Evolutionary conservation across 768 basidiomycete species (phyloP).

Genomic region (Lentinula sp.): DNA sequence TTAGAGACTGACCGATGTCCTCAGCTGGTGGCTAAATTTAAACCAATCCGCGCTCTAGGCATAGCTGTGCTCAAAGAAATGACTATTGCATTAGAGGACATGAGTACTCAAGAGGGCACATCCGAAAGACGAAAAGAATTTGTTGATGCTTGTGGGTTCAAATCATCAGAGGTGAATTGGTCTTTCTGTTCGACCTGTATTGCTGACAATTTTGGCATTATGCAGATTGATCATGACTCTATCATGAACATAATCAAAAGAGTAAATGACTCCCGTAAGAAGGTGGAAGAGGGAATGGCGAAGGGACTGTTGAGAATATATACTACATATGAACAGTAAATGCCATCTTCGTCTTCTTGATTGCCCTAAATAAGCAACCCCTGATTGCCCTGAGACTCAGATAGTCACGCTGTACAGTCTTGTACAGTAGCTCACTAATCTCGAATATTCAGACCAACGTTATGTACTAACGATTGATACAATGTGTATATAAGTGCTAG

Average conservation of each 20-base stretch:
- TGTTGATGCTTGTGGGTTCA: conserved; percentile 42
- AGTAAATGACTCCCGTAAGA: conserved; percentile 64
- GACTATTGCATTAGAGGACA: conserved; percentile 41
- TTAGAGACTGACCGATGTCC: conserved; percentile 1
- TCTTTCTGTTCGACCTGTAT: background rate
- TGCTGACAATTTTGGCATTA: conserved; percentile 4
- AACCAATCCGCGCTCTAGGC: conserved; percentile 51
- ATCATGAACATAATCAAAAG: conserved; percentile 56
- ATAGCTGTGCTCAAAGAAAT: conserved; percentile 50
- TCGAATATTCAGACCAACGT: too few species aligned
- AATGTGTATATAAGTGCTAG: too few species aligned
- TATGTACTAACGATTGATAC: too few species aligned
- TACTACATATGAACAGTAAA: conserved; percentile 25
- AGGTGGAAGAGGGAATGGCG: conserved; percentile 63
- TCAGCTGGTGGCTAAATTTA: conserved; percentile 65
- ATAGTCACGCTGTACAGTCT: too few species aligned
- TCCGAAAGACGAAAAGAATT: conserved; percentile 47
- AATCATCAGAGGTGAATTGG: conserved; percentile 28
- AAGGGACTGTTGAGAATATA: conserved; percentile 61
- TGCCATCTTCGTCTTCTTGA: too few species aligned
- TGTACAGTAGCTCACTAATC: too few species aligned
- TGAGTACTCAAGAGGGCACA: conserved; percentile 47
- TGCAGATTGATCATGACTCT: conserved; percentile 61
- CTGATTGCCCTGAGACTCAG: too few species aligned
- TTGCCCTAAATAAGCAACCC: too few species aligned